Evolutionary conservation across 805 yeast species (phyloP), one percentile per base, ranked within the genome.

Genomic region (Spathaspora arborariae): DNA sequence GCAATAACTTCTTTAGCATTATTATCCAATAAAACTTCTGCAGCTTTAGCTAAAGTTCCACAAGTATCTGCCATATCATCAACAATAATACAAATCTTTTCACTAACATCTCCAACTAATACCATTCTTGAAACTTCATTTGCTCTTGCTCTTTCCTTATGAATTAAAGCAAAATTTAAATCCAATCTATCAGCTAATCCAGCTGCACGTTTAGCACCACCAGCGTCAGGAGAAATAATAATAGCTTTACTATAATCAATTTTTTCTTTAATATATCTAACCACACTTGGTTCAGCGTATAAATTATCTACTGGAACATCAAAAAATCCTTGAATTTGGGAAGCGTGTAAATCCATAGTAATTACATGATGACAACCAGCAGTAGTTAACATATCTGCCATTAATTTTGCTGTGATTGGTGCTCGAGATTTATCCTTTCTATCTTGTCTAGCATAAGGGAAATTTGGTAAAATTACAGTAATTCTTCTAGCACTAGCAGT

Each of bases 51-150:
- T 54, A 92, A 73, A 2, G 99, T 92, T 36, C 99, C 98, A 69
- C 98, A 92, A 4, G 99, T 92, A 62, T 92, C 99, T 34, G 98
- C 98, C 95, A 92, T 94, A 64, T 92, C 99, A 65, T 92, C 99
- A 27, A 92, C 88, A 51, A 92, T 72, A 20, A 94, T 75, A 67
- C 97, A 91, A 4, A 84, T 79, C 65, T 88, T 89, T 49, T 82
- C 81, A 2, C 80, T 70, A 36, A 92, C 99, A 64, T 91, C 97
- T 53, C 99, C 99, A 39, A 92, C 98, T 27, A 92, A 75, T 20
- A 92, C 96, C 99, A 92, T 92, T 56, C 87, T 77, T 15, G 94
- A 84, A 9, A 92, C 96, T 69, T 92, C 98, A 62, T 92, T 92
- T 42, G 98, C 97, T 60, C 85, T 81, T 42, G 88, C 92, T 62